Evolutionary conservation across 441 rosid species (phyloP), one percentile per base, ranked within the genome.

Genomic region (Viola pubescens): DNA sequence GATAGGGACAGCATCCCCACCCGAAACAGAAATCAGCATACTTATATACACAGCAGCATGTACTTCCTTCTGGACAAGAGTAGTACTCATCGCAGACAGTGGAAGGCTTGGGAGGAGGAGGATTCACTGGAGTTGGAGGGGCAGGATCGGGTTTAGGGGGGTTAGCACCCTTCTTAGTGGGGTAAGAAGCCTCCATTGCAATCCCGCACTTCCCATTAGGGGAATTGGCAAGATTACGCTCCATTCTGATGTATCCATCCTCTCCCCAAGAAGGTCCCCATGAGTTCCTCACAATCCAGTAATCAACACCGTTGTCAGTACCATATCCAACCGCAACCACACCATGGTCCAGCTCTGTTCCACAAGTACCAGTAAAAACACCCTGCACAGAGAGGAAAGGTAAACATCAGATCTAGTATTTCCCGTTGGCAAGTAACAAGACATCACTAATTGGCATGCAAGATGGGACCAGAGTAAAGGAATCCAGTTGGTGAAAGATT

Each of bases 1-100:
- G 91, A 1, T 82, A 79, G 2, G 96, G 92, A 77, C 98, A 91
- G 83, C 98, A 91, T 66, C 96, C 98, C 96, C 98, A 91, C 38
- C 77, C 81, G 7, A 85, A 85, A 76, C 98, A 88, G 61, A 66
- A 76, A 64, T 71, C 77, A 5, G 74, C 75, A 8, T 72, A 85
- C 74, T 81, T 70, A 4, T 64, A 88, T 6, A 85, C 26, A 12
- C 98, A 91, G 81, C 98, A 91, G 78, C 98, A 91, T 54, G 98
- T 91, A 60, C 65, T 83, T 70, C 91, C 78, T 40, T 75, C 83
- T 0, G 89, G 81, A 53, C 98, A 91, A 11, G 78, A 54, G 54
- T 69, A 83, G 62, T 83, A 85, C 47, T 67, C 79, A 61, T 91
- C 96, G 37, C 98, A 91, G 4, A 68, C 75, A 0, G 82, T 65